Evolutionary conservation across 352 stramenopile genomes (phyloP).

Genomic region (Globisporangium rhizosaccharum): DNA sequence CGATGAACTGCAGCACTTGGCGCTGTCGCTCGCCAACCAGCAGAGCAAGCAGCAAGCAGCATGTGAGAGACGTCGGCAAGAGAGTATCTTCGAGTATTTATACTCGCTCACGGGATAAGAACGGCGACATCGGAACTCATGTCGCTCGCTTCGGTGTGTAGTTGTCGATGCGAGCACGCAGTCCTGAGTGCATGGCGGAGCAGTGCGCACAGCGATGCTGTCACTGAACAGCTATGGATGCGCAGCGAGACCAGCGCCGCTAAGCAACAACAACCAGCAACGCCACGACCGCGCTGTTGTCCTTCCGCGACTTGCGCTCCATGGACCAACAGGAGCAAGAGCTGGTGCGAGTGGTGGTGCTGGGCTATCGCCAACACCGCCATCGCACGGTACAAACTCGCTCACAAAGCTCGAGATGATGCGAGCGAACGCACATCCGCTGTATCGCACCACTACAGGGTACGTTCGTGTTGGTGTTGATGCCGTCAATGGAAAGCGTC

Average conservation of each 20-base stretch:
- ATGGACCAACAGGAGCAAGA: not conserved
- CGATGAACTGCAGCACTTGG: too few relatives aligned
- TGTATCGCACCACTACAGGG: conserved; percentile 56
- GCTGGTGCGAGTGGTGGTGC: conserved; percentile 5
- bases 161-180: not conserved
- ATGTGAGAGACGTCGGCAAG: too few relatives aligned
- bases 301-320: conserved; percentile 34
- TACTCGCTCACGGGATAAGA: too few relatives aligned
- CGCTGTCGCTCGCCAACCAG: too few relatives aligned
- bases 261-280: conserved; percentile 15
- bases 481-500: not conserved
- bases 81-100: too few relatives aligned
- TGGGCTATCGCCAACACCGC: conserved; percentile 10
- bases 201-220: conserved; percentile 5
- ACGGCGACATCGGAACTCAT: too few relatives aligned
- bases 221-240: conserved; percentile 19
- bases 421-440: conserved; percentile 28
- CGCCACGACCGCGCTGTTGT: conserved; percentile 14
- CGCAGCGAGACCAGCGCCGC: conserved; percentile 4
- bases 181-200: not conserved
- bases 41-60: too few relatives aligned
- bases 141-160: too few relatives aligned
- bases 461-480: conserved; percentile 4
- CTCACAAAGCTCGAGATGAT: conserved; percentile 50
- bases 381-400: conserved; percentile 28